These are phyloP conservation scores for Metschnikowia hibisci DNA, from an alignment of 805 yeast species.

Conservation along the genomic window DNA sequence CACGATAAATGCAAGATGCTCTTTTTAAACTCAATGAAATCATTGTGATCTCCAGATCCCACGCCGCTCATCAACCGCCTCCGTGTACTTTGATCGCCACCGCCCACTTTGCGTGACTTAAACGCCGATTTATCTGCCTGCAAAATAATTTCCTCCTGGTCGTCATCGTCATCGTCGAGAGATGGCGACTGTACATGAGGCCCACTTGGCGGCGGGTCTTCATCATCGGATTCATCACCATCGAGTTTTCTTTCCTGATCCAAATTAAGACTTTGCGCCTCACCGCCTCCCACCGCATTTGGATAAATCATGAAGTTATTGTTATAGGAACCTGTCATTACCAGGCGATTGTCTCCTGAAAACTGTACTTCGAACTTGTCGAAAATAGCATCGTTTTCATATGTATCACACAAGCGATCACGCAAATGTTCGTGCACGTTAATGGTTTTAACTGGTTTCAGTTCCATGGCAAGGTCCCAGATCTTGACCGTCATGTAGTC, in stretches of 20 bases:
- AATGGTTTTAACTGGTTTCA: slow-evolving; percentile 88
- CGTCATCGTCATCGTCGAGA: slow-evolving; percentile 31
- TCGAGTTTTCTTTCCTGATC: slow-evolving; percentile 21
- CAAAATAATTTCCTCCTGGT: slow-evolving; percentile 62
- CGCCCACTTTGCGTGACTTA: slow-evolving; percentile 64
- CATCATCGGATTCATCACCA: slow-evolving; percentile 39
- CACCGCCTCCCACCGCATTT: slow-evolving; percentile 49
- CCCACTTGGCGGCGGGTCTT: slow-evolving; percentile 26
- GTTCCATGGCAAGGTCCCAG: slow-evolving; percentile 98
- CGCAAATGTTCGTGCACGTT: slow-evolving; percentile 94
- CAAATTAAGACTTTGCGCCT: not conserved
- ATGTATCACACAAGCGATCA: slow-evolving; percentile 91
- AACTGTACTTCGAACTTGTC: slow-evolving; percentile 97
- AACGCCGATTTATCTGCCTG: slow-evolving; percentile 98
- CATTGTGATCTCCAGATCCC: slow-evolving; percentile 55
- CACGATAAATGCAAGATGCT: slow-evolving; percentile 93
- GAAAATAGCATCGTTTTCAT: slow-evolving; percentile 96
- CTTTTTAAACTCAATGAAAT: slow-evolving; percentile 88
- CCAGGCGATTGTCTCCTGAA: slow-evolving; percentile 84
- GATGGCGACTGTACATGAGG: slow-evolving; percentile 33
- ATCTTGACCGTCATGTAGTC: slow-evolving; percentile 96
- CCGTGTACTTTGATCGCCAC: slow-evolving; percentile 39
- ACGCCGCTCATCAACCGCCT: slow-evolving; percentile 48
- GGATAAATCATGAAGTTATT: slow-evolving; percentile 97
- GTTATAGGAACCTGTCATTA: slow-evolving; percentile 96